Percentiles rank a stretch among this genome's conserved stretches.
Evolutionary conservation across 1,284 basidiomycete species (phyloP).

Genomic region (Lignosus rhinocerotis): DNA sequence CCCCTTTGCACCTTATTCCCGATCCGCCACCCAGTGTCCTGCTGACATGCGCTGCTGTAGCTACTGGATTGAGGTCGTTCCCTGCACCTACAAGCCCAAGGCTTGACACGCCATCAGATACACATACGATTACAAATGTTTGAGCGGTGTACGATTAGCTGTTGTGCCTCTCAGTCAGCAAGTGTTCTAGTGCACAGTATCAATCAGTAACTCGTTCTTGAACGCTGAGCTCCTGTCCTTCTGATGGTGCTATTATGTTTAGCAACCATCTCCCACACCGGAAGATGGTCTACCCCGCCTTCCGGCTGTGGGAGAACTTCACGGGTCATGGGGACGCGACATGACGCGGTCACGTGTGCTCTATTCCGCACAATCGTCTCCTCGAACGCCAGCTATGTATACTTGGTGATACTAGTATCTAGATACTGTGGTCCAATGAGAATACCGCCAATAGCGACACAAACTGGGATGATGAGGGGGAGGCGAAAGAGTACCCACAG

Average conservation of each 20-base stretch:
- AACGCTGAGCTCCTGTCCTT: too few relatives aligned
- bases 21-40: background rate
- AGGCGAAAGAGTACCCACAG: too few relatives aligned
- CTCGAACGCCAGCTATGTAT: too few relatives aligned
- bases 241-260: background rate
- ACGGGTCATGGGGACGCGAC: too few relatives aligned
- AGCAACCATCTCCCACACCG: background rate
- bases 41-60: slow-evolving; percentile 4
- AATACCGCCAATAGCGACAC: too few relatives aligned
- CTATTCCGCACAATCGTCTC: too few relatives aligned
- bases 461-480: too few relatives aligned
- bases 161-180: background rate
- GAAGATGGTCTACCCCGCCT: background rate
- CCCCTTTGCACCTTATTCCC: background rate
- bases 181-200: background rate
- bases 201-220: background rate
- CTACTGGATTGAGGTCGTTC: slow-evolving; percentile 28
- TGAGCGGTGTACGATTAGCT: slow-evolving; percentile 1
- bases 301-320: background rate
- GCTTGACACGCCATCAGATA: background rate
- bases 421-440: too few relatives aligned
- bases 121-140: background rate
- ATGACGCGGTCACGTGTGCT: background rate
- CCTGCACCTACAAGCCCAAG: slow-evolving; percentile 10
- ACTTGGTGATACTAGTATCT: too few relatives aligned